Base-by-base conservation (phyloP, 2,329 filamentous ascomycete species). In the Trichoderma polysporum region DNA sequence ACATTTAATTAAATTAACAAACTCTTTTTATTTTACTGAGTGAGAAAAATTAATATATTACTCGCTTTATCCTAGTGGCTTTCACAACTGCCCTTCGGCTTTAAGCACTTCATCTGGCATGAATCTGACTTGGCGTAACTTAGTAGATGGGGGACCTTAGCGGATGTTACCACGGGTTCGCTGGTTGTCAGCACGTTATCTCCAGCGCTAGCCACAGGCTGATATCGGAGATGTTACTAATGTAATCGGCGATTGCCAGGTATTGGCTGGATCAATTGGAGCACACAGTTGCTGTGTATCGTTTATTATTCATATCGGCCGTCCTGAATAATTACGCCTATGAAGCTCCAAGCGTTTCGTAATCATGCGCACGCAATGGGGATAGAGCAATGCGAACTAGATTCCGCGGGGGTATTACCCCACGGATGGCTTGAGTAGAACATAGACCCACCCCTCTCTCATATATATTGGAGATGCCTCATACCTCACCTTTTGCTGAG, bases 181-280 rank as follows among this genome's bases (percentile, higher is more conserved):
- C 10, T n/a, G 37, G 22, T 15, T 33, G 27, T 63, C 60, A 63
- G 60, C 60, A 45, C 49, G n/a, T 45, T 63, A 63, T 63, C 49
- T 53, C 49, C 35, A 12, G 33, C 54, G 25, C 2, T 25, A 53
- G 59, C 10, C 3, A 4, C 37, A 37, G 60, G 25, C n/a, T n/a
- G n/a, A n/a, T n/a, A 25, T 60, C 57, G 57, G 57, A 47, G 41
- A 49, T 60, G 49, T 5, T 35, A 1, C 15, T 54, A 5, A 17
- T 3, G 6, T 7, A 2, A 15, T 22, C n/a, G n/a, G n/a, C n/a
- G n/a, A n/a, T 25, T 22, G 12, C 7, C 5, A 39, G 12, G 27
- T 27, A 13, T 15, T 37, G 2, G 3, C 27, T 57, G n/a, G 13
- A 25, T 39, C 15, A 27, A 22, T 8, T 39, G 53, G 35, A 19